Base-by-base conservation (phyloP, 495 filamentous ascomycete genomes). In the Hypoxylon lienhwacheense region DNA sequence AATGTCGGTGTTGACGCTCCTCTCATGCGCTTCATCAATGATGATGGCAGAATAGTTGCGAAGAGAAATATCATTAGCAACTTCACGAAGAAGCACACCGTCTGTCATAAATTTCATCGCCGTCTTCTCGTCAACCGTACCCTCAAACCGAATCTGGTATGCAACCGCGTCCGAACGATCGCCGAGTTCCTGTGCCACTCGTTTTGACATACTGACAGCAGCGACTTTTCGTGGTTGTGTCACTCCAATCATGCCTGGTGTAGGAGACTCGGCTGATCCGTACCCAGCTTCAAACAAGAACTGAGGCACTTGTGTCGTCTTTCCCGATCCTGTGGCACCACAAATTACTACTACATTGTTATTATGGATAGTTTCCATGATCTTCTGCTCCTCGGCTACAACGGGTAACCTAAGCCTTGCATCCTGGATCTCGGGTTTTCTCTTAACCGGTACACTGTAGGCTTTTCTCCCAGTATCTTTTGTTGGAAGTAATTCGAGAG, bases 91-190 rank as follows among this genome's bases (percentile, higher is more conserved):
- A 47, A 99, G 75, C 17, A 99, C 90, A 76, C 95, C 95, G 67
- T 99, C 95, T 0, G 95, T 99, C 90, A 99, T 97, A 71, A 97
- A 99, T 69, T 99, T 99, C 66, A 97, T 85, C 1, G 91, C 86
- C 0, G 95, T 99, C 51, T 91, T 85, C 31, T 82, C 79, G n/a
- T 81, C 82, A 1, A 86, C 85, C 1, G 84, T 90, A 24, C 85
- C 87, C 55, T 99, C 95, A 60, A 96, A 97, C 21, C 95, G 86
- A 60, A 99, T 96, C 64, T 96, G 91, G 67, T 97, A 95, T 4
- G 90, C 87, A 12, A 97, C 90, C 32, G 69, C 61, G 16, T 85
- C 79, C 4, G 85, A 81, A 33, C 77, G 69, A 22, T 86, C 77
- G 2, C 89, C 90, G 36, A 98, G 65, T 68, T 98, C 93, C 57